Base-by-base conservation (phyloP, 345 rosid genomes). In the Hirschfeldia incana region DNA sequence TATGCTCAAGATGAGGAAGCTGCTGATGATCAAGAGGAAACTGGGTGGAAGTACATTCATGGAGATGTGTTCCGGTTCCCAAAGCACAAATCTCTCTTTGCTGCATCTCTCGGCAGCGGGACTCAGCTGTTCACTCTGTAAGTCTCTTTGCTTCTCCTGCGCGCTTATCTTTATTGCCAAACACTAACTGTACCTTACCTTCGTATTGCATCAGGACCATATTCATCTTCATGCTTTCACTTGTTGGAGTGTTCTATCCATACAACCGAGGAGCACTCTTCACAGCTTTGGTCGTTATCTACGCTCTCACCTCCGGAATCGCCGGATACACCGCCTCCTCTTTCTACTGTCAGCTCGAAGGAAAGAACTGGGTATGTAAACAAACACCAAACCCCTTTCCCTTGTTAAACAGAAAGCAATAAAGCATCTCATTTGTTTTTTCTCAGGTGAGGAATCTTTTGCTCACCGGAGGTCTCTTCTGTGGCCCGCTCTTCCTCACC, bases 201-300 rank as follows among this genome's bases (percentile, higher is more conserved):
- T 67, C 29, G 11, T 44, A 3, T 44, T n/a, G 11, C 39, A 63
- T 63, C 88, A 93, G 98, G 64, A 89, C 93, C 10, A 66, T 89
- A 55, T 93, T 91, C 83, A 93, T 93, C 16, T 91, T 93, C 78
- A 80, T 89, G 84, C 97, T 93, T 44, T 87, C 98, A 1, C 84
- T 93, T 65, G 98, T 93, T 80, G 98, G 98, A 59, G 97, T 93
- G 27, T 93, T 93, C 80, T 93, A 93, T 83, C 98, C 98, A 17
- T 93, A 93, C 84, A 93, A 93, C 76, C 90, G 98, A 1, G 98
- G 98, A 78, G 97, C 98, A 80, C 85, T 93, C 21, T 91, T 93
- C 69, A 93, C 98, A 1, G 98, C 98, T 34, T 80, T 93, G 80
- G 98, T 93, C 46, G 90, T 93, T 69, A 89, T 93, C 44, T 93